Evolutionary conservation across 2,329 filamentous ascomycete species (phyloP).

Genomic region (Ophiostoma montium): DNA sequence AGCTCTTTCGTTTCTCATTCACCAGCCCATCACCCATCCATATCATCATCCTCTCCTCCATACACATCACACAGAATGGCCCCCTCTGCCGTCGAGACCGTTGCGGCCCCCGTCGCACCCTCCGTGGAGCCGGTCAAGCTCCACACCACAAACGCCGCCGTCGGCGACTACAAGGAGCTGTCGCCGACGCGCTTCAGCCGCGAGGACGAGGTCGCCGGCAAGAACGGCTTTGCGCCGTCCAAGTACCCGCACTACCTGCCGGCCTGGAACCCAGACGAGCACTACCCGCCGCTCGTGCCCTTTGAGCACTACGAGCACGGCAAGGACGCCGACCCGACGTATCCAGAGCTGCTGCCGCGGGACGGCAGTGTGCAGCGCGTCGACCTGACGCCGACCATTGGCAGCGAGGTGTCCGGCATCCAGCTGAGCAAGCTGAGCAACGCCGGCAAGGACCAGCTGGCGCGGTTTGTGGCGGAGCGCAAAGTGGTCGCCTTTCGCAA

Average conservation of each 20-base stretch:
- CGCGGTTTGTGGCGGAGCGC: conserved; percentile 52
- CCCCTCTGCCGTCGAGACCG: conserved; percentile 12
- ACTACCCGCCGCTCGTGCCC: conserved; percentile 44
- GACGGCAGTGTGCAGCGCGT: conserved; percentile 29
- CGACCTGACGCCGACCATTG: conserved; percentile 53
- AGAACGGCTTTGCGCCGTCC: conserved; percentile 10
- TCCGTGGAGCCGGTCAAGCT: conserved; percentile 15
- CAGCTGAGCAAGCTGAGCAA: conserved; percentile 49
- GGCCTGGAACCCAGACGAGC: conserved; percentile 44
- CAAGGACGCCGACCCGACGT: conserved; percentile 49
- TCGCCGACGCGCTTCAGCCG: conserved; percentile 9
- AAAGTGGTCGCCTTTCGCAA: conserved; percentile 58
- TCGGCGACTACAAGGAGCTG: conserved; percentile 16
- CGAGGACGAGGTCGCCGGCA: conserved; percentile 13
- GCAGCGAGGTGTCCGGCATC: conserved; percentile 51
- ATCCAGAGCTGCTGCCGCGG: conserved; percentile 44
- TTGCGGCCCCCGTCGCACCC: conserved; percentile 13
- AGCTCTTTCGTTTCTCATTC: background rate
- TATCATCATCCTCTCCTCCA: background rate
- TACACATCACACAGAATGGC: conserved; percentile 5
- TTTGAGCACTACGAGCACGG: conserved; percentile 59
- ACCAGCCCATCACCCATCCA: background rate
- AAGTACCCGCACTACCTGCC: conserved; percentile 51
- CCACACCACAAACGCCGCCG: conserved; percentile 23
- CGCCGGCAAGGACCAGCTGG: conserved; percentile 55